Conservation (phyloP, 169 alveolate genomes). For the Miamiensis avidus region DNA sequence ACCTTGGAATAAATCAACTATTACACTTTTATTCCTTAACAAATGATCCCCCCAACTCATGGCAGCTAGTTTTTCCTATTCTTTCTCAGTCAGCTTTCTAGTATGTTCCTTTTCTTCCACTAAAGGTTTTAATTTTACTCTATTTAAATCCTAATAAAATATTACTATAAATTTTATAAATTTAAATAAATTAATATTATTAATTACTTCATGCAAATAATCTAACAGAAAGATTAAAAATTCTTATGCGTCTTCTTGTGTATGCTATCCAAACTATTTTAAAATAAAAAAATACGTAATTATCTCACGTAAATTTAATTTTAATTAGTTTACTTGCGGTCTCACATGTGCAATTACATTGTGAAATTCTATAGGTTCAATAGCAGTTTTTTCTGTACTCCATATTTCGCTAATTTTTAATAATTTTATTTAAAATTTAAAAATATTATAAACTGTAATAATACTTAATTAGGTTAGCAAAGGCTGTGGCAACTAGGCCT, state of each 20-base stretch:
- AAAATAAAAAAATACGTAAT: neutral
- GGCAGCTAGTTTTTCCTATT: conserved; percentile 44
- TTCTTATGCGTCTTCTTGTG: conserved; percentile 47
- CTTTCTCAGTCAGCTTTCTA: conserved; percentile 9
- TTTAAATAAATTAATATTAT: neutral
- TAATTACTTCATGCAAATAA: conserved; percentile 39
- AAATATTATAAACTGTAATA: neutral
- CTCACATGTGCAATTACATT: conserved; percentile 19
- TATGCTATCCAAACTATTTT: conserved; percentile 18
- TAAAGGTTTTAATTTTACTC: conserved; percentile 17
- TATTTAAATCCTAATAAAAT: conserved; percentile 21
- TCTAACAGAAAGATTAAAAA: conserved; percentile 42
- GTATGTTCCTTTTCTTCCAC: conserved; percentile 21
- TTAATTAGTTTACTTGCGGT: neutral
- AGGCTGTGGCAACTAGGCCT: conserved; percentile 34
- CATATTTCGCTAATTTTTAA: conserved; percentile 12
- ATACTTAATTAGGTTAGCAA: conserved; percentile 32
- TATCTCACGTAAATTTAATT: neutral
- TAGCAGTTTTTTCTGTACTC: conserved; percentile 11
- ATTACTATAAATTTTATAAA: neutral
- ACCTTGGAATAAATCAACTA: conserved; percentile 47
- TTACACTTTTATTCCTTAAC: conserved; percentile 26
- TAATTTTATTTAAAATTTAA: conserved; percentile 4
- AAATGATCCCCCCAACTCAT: conserved; percentile 45
- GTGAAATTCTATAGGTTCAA: conserved; percentile 26